phyloP scores from a whole-genome alignment of 176 grass and related monocot genomes.

The Dendrocalamus sinicus region DNA sequence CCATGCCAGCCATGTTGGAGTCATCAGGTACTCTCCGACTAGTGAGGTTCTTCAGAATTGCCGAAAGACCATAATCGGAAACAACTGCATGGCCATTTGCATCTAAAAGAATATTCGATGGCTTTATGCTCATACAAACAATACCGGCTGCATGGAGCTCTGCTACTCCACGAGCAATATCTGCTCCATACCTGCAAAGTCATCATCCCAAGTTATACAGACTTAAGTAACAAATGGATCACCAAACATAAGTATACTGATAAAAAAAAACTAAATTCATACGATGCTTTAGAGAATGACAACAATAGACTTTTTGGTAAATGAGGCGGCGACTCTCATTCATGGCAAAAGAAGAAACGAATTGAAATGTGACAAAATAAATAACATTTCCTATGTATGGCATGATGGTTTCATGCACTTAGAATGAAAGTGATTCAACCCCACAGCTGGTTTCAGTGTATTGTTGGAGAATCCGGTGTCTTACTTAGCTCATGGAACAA shows the following conservation, averaged over 20 bases:
- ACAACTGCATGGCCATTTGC: constrained; percentile 67
- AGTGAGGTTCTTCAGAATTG: constrained; percentile 87
- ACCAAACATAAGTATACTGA: not conserved
- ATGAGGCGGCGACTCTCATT: not conserved
- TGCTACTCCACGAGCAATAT: constrained; percentile 95
- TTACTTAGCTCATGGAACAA: constrained; percentile 15
- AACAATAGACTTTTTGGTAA: constrained; percentile 20
- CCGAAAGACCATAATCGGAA: constrained; percentile 94
- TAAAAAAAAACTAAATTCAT: not conserved
- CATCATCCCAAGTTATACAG: not conserved
- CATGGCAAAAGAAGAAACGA: constrained; percentile 40
- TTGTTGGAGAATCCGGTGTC: not conserved
- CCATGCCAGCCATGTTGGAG: constrained; percentile 61
- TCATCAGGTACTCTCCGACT: constrained; percentile 74
- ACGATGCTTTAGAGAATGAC: constrained; percentile 16
- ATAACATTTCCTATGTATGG: not conserved
- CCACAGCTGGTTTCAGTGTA: constrained; percentile 1
- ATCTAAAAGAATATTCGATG: constrained; percentile 97
- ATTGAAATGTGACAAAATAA: constrained; percentile 29
- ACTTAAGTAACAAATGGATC: constrained; percentile 24
- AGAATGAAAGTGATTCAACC: constrained; percentile 9
- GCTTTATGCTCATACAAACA: constrained; percentile 99
- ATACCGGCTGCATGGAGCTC: constrained; percentile 96
- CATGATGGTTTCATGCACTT: constrained; percentile 18
- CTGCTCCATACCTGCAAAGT: constrained; percentile 87